Conservation (phyloP, 768 basidiomycete genomes). For the Atractiella rhizophila region DNA sequence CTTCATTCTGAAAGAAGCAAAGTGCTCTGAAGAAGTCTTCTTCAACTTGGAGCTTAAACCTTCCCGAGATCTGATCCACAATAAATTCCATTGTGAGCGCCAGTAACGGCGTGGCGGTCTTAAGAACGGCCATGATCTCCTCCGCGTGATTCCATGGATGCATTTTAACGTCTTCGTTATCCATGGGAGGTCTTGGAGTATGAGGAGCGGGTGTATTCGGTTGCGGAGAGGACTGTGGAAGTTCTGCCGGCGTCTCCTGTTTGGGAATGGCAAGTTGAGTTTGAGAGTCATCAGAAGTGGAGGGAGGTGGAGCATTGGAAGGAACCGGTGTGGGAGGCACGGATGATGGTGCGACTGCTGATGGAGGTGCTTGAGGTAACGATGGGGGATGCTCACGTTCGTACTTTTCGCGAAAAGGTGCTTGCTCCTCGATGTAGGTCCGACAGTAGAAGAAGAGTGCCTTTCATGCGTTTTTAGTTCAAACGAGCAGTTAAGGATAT, state of each 20-base stretch:
- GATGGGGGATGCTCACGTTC: too few species aligned
- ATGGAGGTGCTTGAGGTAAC: too few species aligned
- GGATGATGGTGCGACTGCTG: too few species aligned
- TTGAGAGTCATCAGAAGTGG: neutral
- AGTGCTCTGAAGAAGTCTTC: slow-evolving; percentile 85
- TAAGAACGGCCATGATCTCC: slow-evolving; percentile 73
- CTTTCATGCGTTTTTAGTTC: too few species aligned
- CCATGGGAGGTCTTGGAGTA: too few species aligned
- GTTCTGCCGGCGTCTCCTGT: too few species aligned
- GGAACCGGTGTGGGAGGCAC: slow-evolving; percentile 2
- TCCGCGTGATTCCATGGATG: slow-evolving; percentile 78
- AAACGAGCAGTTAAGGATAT: neutral
- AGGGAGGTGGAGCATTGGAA: neutral
- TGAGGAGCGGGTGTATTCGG: too few species aligned
- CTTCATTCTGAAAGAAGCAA: slow-evolving; percentile 65
- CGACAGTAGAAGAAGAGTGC: slow-evolving; percentile 86
- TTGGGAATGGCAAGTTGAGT: too few species aligned
- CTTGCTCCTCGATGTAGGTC: slow-evolving; percentile 54
- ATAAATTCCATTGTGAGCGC: slow-evolving; percentile 89
- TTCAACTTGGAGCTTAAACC: slow-evolving; percentile 68
- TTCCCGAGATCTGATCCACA: slow-evolving; percentile 71
- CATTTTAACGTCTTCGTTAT: slow-evolving; percentile 3
- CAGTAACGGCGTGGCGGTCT: slow-evolving; percentile 83
- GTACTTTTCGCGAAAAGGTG: too few species aligned
- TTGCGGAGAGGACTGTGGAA: too few species aligned